Evolutionary conservation across 495 filamentous ascomycete species (phyloP), one percentile per base, ranked within the genome.

Genomic region (Aspergillus homomorphus): DNA sequence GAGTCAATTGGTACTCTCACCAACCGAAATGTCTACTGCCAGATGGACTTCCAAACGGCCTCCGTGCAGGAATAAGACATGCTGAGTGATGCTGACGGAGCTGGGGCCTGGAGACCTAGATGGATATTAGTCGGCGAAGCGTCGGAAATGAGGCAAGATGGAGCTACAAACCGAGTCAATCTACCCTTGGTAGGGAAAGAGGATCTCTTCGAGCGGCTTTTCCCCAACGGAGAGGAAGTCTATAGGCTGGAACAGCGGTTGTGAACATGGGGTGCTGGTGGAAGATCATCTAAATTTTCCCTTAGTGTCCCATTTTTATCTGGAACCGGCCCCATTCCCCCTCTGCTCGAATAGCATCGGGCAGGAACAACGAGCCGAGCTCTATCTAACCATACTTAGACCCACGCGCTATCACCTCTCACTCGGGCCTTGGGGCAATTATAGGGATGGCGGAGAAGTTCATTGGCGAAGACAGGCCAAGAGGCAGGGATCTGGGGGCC

Each of bases 401-500:
- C 33, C 33, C 33, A 38, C 33, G 33, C 33, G 33, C 33, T 38
- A 38, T 38, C 33, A 38, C 2, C 33, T 10, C 6, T 38, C n/a
- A 38, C 15, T 38, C 9, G 26, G 33, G 33, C 33, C 10, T n/a
- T n/a, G n/a, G n/a, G n/a, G 20, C 7, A 6, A 51, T 42, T 21
- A 21, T 24, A n/a, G n/a, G n/a, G n/a, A n/a, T n/a, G n/a, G n/a
- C n/a, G n/a, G n/a, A n/a, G n/a, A n/a, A n/a, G 24, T 10, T 33
- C 10, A 24, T 49, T 33, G 20, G 44, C 19, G 12, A 48, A 9
- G 18, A 49, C 16, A 15, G 18, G 45, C 26, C 7, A 41, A 10
- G 18, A 45, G 38, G 24, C 33, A 43, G 56, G 48, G 49, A 38
- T 45, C n/a, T 22, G 18, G 49, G 18, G 24, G 51, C 50, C 57